phyloP scores from a whole-genome alignment of 495 filamentous ascomycete genomes.

The Beverwykella pulmonaria region DNA sequence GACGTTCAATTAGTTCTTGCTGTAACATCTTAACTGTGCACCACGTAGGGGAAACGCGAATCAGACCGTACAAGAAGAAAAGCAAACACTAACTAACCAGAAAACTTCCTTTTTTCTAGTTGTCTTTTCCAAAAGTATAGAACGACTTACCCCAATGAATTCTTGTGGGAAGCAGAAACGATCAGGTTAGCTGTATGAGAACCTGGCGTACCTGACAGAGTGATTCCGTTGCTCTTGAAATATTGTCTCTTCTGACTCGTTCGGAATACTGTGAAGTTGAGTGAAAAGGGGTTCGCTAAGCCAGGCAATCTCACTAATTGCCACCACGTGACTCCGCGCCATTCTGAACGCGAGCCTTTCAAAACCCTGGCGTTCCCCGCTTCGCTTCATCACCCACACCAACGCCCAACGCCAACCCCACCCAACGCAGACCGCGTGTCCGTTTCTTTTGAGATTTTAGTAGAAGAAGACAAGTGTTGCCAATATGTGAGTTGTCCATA shows the following conservation, averaged over 20 bases:
- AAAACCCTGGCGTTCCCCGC: background rate
- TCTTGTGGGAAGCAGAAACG: no score
- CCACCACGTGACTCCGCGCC: conserved; percentile 16
- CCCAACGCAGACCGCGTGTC: background rate
- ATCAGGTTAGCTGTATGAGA: background rate
- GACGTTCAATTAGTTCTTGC: no score
- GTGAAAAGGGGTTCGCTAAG: conserved; percentile 5
- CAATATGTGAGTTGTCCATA: conserved; percentile 1
- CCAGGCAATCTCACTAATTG: background rate
- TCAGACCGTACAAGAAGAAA: no score
- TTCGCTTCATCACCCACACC: background rate
- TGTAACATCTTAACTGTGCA: no score
- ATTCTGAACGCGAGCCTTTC: background rate
- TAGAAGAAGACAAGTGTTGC: background rate
- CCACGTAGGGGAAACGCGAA: no score
- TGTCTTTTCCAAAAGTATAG: no score
- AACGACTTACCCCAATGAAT: no score
- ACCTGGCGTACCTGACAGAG: no score
- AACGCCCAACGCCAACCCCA: background rate
- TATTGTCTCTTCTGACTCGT: no score
- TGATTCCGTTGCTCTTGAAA: no score
- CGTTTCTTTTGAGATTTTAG: background rate
- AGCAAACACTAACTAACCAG: no score
- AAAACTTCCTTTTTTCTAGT: no score
- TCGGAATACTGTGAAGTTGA: background rate